phyloP scores from a whole-genome alignment of 192 early-diverging fungal genomes.

The Allomyces javanicus region DNA sequence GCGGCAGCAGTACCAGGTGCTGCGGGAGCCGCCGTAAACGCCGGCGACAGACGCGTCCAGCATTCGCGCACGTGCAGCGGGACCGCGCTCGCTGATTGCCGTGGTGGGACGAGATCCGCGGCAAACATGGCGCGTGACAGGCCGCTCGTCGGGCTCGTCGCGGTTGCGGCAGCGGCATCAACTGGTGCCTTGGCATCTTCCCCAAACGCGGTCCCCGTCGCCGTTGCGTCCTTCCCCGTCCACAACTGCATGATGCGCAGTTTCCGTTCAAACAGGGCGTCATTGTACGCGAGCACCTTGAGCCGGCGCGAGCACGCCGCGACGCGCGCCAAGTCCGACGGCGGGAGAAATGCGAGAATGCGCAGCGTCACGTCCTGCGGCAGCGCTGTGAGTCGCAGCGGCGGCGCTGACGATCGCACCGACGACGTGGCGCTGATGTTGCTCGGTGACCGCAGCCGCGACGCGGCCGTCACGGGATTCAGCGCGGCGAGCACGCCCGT shows the following conservation, averaged over 20 bases:
- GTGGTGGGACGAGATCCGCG: no score
- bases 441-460: no score
- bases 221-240: slow-evolving; percentile 15
- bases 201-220: slow-evolving; percentile 29
- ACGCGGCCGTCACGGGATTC: no score
- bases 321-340: slow-evolving; percentile 20
- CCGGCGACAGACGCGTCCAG: neutral
- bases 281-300: slow-evolving; percentile 58
- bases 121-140: no score
- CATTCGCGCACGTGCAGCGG: neutral
- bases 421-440: no score
- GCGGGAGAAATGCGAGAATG: slow-evolving; percentile 23
- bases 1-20: no score
- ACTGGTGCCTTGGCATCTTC: slow-evolving; percentile 26
- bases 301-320: slow-evolving; percentile 46
- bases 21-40: no score
- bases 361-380: slow-evolving; percentile 26
- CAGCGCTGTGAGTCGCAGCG: neutral
- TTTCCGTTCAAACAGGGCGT: slow-evolving; percentile 53
- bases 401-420: no score
- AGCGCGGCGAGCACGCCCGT: no score
- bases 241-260: slow-evolving; percentile 28
- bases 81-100: neutral
- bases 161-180: slow-evolving; percentile 29
- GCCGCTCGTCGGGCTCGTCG: no score